Percentiles rank a stretch among this genome's conserved stretches.
Evolutionary conservation across 768 basidiomycete species (phyloP).

Genomic region (Ramaria rubella): DNA sequence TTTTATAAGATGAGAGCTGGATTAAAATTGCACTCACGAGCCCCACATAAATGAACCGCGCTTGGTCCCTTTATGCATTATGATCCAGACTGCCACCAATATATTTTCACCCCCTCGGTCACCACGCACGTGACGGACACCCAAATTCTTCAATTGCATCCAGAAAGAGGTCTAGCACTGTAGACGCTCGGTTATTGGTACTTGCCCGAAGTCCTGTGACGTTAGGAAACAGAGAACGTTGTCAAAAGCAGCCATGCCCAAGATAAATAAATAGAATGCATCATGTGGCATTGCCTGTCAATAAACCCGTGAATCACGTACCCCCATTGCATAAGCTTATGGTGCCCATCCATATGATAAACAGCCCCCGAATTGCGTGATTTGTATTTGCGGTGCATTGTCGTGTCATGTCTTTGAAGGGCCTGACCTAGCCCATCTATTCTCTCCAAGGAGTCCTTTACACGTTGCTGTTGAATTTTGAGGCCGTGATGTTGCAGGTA

Average conservation of each 20-base stretch:
- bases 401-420: slow-evolving; percentile 8
- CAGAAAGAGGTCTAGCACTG: slow-evolving; percentile 31
- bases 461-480: slow-evolving; percentile 20
- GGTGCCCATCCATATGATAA: background rate
- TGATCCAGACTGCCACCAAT: slow-evolving; percentile 23
- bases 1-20: too few relatives aligned
- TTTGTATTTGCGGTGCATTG: background rate
- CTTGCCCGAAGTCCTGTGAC: slow-evolving; percentile 29
- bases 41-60: slow-evolving; percentile 35
- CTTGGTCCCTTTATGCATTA: slow-evolving; percentile 11
- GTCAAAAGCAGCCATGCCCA: background rate
- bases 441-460: slow-evolving; percentile 21
- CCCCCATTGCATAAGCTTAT: slow-evolving; percentile 17
- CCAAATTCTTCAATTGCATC: slow-evolving; percentile 21
- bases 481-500: slow-evolving; percentile 23
- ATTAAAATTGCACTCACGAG: slow-evolving; percentile 18
- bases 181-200: slow-evolving; percentile 33
- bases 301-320: slow-evolving; percentile 19
- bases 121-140: slow-evolving; percentile 26
- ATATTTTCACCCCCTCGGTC: slow-evolving; percentile 37
- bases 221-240: background rate
- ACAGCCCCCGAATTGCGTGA: background rate
- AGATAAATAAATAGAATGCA: slow-evolving; percentile 8
- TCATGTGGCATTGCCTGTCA: slow-evolving; percentile 15
- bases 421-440: slow-evolving; percentile 28